Percentiles rank a stretch among this genome's conserved stretches.
phyloP scores from a whole-genome alignment of 2,329 filamentous ascomycete genomes.

The Daldinia eschscholtzii region DNA sequence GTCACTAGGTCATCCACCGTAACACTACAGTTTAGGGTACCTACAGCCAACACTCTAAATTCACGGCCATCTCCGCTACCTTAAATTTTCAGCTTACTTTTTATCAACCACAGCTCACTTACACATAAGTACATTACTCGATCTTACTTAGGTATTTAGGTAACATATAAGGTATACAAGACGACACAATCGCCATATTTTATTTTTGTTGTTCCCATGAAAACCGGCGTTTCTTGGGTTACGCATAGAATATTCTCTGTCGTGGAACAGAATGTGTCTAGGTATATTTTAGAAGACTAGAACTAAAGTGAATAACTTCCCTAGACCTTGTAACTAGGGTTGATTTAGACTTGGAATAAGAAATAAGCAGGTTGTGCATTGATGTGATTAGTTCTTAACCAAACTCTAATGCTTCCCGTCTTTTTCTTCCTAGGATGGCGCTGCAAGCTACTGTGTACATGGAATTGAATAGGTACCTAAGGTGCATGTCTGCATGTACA shows the following conservation, averaged over 20 bases:
- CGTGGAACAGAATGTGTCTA: not conserved
- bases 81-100: constrained; percentile 7
- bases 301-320: not conserved
- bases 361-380: too few relatives aligned
- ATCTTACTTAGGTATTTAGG: too few relatives aligned
- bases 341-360: not conserved
- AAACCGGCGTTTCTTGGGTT: not conserved
- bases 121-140: not conserved
- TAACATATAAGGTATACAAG: not conserved
- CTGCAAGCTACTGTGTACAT: not conserved
- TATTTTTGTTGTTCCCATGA: too few relatives aligned
- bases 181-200: not conserved
- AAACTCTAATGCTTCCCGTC: not conserved
- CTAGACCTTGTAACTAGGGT: not conserved
- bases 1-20: not conserved
- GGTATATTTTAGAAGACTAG: not conserved
- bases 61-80: constrained; percentile 36
- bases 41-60: constrained; percentile 26
- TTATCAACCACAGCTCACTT: not conserved
- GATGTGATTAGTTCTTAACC: not conserved
- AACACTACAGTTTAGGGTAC: constrained; percentile 9
- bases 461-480: not conserved
- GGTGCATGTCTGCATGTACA: not conserved
- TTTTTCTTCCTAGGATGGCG: not conserved
- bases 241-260: constrained; percentile 4